These are phyloP conservation scores for Xerophyta viscosa DNA, from an alignment of 106 monocot genomes.

Conservation along the genomic window DNA sequence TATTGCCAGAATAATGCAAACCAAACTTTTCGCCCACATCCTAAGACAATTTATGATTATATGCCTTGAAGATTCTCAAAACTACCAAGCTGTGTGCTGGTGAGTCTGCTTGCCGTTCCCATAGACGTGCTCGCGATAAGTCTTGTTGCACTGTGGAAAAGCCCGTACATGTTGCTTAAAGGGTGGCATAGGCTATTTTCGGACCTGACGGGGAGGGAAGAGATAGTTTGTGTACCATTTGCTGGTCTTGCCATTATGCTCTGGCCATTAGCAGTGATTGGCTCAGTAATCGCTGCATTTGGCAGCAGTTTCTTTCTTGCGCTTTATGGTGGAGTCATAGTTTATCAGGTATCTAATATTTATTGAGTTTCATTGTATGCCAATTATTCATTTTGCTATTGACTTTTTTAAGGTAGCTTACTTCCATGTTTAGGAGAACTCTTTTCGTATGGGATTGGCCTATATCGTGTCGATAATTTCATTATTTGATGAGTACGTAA, in stretches of 20 bases:
- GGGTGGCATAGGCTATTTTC: slow-evolving; percentile 66
- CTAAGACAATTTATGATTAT: background rate
- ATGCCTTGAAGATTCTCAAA: slow-evolving; percentile 46
- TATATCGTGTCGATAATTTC: slow-evolving; percentile 65
- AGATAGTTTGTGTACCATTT: slow-evolving; percentile 84
- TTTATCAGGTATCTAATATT: slow-evolving; percentile 50
- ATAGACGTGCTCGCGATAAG: slow-evolving; percentile 53
- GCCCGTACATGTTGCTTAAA: slow-evolving; percentile 80
- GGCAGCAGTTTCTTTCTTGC: slow-evolving; percentile 71
- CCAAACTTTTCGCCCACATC: background rate
- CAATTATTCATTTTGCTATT: background rate
- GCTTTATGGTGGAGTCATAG: slow-evolving; percentile 43
- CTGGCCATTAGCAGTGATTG: slow-evolving; percentile 76
- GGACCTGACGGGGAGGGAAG: slow-evolving; percentile 75
- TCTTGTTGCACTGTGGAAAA: slow-evolving; percentile 54
- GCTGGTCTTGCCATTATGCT: slow-evolving; percentile 72
- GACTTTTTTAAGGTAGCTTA: too few relatives aligned
- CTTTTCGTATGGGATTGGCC: slow-evolving; percentile 65
- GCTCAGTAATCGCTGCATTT: slow-evolving; percentile 47
- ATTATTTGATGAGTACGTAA: slow-evolving; percentile 84
- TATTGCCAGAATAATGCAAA: too few relatives aligned
- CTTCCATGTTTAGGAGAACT: slow-evolving; percentile 52
- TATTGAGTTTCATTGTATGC: background rate
- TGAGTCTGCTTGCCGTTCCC: slow-evolving; percentile 40
- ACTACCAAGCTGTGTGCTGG: slow-evolving; percentile 52